A percentile compares a stretch with the other conserved stretches of the same genome.
These are phyloP conservation scores for Phialophora tarda DNA, from an alignment of 2,329 filamentous ascomycete genomes.

Conservation along the genomic window DNA sequence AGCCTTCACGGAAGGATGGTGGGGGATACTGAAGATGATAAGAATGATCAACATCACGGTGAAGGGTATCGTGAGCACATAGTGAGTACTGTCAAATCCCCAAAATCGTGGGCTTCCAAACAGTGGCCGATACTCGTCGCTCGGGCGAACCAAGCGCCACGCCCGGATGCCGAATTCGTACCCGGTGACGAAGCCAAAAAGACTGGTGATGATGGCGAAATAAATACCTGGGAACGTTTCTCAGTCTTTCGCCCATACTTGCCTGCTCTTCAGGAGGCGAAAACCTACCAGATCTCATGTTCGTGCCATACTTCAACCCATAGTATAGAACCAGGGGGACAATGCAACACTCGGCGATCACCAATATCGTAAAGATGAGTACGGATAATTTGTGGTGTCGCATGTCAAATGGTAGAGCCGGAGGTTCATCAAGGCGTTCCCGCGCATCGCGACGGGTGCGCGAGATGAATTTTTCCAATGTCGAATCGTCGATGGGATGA, in stretches of 20 bases:
- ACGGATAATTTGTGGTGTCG: constrained; percentile 33
- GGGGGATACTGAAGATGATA: constrained; percentile 35
- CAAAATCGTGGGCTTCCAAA: constrained; percentile 27
- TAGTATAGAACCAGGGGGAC: constrained; percentile 35
- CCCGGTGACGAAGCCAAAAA: constrained; percentile 33
- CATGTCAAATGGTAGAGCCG: constrained; percentile 33
- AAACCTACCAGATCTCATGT: constrained; percentile 31
- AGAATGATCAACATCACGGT: constrained; percentile 35
- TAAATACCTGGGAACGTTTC: constrained; percentile 19
- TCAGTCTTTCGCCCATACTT: background rate
- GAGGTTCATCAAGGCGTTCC: constrained; percentile 23
- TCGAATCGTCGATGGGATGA: constrained; percentile 2
- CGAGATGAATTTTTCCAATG: constrained; percentile 11
- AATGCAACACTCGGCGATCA: constrained; percentile 32
- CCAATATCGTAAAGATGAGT: constrained; percentile 31
- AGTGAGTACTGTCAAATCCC: constrained; percentile 34
- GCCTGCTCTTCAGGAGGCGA: background rate
- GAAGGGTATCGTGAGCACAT: constrained; percentile 28
- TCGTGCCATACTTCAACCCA: constrained; percentile 30
- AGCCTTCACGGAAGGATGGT: constrained; percentile 27
- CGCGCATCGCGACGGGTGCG: constrained; percentile 19
- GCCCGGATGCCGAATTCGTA: constrained; percentile 34
- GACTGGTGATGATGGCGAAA: constrained; percentile 31
- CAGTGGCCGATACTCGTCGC: constrained; percentile 33
- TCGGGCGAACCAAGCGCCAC: constrained; percentile 31